phyloP scores from a whole-genome alignment of 1,284 basidiomycete genomes.

The Irpex rosettiformis region DNA sequence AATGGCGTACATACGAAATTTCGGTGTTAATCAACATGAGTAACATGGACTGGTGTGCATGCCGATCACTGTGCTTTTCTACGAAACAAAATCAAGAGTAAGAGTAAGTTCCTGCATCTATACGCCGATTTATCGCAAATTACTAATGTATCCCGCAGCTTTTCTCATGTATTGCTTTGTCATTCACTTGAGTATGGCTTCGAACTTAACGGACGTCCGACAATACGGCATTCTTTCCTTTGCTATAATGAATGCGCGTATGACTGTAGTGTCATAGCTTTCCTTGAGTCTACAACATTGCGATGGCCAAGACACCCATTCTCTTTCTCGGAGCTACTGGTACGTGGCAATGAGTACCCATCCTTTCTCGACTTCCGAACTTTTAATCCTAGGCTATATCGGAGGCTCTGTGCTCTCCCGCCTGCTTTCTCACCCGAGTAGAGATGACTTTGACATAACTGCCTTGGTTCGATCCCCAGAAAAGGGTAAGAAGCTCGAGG shows the following conservation, averaged over 20 bases:
- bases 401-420: slow-evolving; percentile 21
- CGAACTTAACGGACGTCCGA: not conserved
- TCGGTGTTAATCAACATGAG: not conserved
- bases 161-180: no score
- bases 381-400: slow-evolving; percentile 22
- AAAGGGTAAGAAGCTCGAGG: slow-evolving; percentile 20
- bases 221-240: not conserved
- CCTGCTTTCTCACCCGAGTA: slow-evolving; percentile 19
- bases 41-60: not conserved
- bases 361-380: not conserved
- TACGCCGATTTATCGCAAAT: no score
- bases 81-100: no score
- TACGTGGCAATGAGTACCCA: not conserved
- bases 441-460: slow-evolving; percentile 19
- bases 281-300: not conserved
- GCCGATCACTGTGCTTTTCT: not conserved
- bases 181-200: no score
- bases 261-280: no score
- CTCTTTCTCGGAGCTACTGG: slow-evolving; percentile 19
- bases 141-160: no score
- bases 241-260: not conserved
- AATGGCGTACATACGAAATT: no score
- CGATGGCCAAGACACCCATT: slow-evolving; percentile 8
- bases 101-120: no score
- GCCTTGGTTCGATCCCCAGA: slow-evolving; percentile 19